Conservation (phyloP, 495 filamentous ascomycete genomes). For the Aspergillus egyptiacus region DNA sequence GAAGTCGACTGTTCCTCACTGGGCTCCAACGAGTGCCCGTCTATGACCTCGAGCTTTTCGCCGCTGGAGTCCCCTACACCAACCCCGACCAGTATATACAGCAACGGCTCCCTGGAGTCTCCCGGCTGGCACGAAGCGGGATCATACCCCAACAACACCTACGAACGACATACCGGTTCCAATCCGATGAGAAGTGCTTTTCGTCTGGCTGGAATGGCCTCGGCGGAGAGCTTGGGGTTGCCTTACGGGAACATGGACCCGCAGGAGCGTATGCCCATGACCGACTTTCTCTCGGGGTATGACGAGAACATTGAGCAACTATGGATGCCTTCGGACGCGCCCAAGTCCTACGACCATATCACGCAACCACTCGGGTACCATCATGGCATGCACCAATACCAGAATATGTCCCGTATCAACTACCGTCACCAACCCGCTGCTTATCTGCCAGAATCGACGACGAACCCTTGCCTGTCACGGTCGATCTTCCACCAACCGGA, state of each 20-base stretch:
- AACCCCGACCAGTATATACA: conserved; percentile 42
- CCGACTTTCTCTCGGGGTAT: conserved; percentile 39
- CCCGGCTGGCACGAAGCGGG: conserved; percentile 38
- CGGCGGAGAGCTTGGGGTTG: conserved; percentile 31
- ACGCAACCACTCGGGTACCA: conserved; percentile 30
- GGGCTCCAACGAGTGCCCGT: conserved; percentile 43
- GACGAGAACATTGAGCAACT: conserved; percentile 42
- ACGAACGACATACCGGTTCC: conserved; percentile 30
- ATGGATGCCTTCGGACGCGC: conserved; percentile 36
- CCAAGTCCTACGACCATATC: conserved; percentile 35
- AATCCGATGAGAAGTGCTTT: conserved; percentile 39
- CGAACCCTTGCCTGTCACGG: conserved; percentile 41
- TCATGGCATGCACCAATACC: conserved; percentile 33
- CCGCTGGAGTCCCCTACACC: conserved; percentile 42
- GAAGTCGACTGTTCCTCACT: conserved; percentile 41
- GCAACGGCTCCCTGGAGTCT: conserved; percentile 37
- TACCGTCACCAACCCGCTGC: conserved; percentile 32
- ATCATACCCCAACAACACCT: conserved; percentile 26
- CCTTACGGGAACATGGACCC: conserved; percentile 32
- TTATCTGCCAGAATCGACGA: conserved; percentile 38
- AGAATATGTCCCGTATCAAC: conserved; percentile 34
- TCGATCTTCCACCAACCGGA: conserved; percentile 41
- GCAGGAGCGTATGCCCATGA: conserved; percentile 35
- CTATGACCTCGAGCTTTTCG: conserved; percentile 42
- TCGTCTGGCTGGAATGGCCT: conserved; percentile 32